A percentile compares a stretch with the other conserved stretches of the same genome.
Evolutionary conservation across 805 yeast genomes (phyloP).

Genomic region (Vanderwaltozyma tropicalis): DNA sequence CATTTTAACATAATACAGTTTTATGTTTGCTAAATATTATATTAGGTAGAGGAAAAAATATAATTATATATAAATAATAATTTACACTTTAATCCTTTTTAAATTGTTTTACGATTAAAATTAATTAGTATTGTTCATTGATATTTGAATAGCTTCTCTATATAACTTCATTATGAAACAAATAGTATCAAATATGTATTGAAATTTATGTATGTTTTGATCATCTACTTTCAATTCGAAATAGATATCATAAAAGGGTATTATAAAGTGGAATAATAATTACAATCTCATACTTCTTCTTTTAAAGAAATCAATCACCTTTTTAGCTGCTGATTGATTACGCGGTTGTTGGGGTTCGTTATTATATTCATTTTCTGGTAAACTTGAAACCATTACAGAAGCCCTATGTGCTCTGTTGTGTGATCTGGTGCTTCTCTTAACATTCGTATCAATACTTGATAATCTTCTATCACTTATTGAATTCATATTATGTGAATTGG

Average conservation of each 20-base stretch:
- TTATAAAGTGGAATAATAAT: background rate
- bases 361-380: background rate
- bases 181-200: too few relatives aligned
- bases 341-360: background rate
- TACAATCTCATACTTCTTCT: slow-evolving; percentile 42
- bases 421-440: background rate
- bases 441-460: background rate
- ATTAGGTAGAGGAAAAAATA: slow-evolving; percentile 3
- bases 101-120: too few relatives aligned
- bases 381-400: slow-evolving; percentile 9
- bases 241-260: too few relatives aligned
- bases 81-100: background rate
- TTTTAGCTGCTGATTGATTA: slow-evolving; percentile 54
- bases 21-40: slow-evolving; percentile 3
- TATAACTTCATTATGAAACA: too few relatives aligned
- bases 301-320: slow-evolving; percentile 69
- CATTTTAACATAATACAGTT: slow-evolving; percentile 3
- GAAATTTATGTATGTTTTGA: too few relatives aligned
- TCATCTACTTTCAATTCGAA: too few relatives aligned
- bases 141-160: too few relatives aligned
- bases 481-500: background rate
- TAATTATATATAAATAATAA: slow-evolving; percentile 3
- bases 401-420: slow-evolving; percentile 3
- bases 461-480: background rate
- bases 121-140: too few relatives aligned